These are phyloP conservation scores for Plasmodium adleri DNA, from an alignment of 169 alveolate species.

Conservation along the genomic window DNA sequence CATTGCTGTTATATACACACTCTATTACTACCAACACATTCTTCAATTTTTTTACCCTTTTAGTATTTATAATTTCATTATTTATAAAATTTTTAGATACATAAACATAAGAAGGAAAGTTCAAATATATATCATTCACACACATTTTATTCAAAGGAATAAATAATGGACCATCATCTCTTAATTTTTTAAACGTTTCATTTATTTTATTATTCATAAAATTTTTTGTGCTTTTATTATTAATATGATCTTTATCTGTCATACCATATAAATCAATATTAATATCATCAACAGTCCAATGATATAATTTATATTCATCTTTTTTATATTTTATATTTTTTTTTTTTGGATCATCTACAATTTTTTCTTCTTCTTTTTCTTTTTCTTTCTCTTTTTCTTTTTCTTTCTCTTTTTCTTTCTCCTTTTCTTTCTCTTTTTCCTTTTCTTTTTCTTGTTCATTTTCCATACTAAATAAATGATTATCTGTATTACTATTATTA, in stretches of 20 bases:
- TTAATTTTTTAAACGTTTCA: constrained; percentile 23
- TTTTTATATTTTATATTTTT: constrained; percentile 68
- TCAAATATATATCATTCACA: constrained; percentile 62
- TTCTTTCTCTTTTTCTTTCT: constrained; percentile 75
- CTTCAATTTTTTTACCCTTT: constrained; percentile 55
- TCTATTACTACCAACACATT: constrained; percentile 68
- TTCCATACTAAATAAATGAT: constrained; percentile 69
- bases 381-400: constrained; percentile 71
- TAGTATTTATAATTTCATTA: constrained; percentile 49
- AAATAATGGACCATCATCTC: constrained; percentile 33
- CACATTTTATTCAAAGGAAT: constrained; percentile 66
- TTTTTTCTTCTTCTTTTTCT: constrained; percentile 77
- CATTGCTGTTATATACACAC: constrained; percentile 8
- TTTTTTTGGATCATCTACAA: constrained; percentile 63
- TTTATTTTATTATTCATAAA: constrained; percentile 33
- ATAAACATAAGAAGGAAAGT: constrained; percentile 76
- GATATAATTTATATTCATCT: constrained; percentile 71
- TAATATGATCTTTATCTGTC: not conserved
- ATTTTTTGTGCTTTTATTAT: not conserved
- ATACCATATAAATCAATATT: constrained; percentile 33
- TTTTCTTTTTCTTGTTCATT: constrained; percentile 76
- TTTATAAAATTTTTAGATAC: constrained; percentile 76
- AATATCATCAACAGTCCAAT: constrained; percentile 13
- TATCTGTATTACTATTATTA: constrained; percentile 43
- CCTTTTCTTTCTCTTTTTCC: constrained; percentile 71